Base-by-base conservation (phyloP, 192 early-diverging fungal genomes). In the Coemansia sp. region DNA sequence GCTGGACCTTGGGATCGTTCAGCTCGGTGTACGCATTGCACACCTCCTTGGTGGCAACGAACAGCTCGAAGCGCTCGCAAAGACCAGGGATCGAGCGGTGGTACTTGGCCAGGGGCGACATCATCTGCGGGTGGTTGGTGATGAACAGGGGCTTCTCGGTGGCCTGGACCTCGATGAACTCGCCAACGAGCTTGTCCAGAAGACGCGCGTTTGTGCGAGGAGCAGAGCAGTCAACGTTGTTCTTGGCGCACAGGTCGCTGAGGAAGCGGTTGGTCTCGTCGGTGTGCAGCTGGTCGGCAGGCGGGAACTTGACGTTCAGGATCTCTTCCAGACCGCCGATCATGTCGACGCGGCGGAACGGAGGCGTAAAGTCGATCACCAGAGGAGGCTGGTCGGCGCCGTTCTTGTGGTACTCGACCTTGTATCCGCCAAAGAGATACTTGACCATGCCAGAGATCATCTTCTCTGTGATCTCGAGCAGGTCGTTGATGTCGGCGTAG, bases 21-120 rank as follows among this genome's bases (percentile, higher is more conserved):
- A 99, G 86, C 87, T 99, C 97, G 7, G 97, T 99, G 89, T 98
- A 99, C 23, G 95, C 92, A 66, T 99, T 99, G 85, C 92, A 94
- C 54, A 99, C 86, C 74, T 99, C 97, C 89, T 98, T 99, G 79
- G 93, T 95, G 59, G 93, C 95, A 6, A 99, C 95, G 73, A 98
- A 98, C 69, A 93, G 88, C 84, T 98, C 96, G 69, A 98, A 98
- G 47, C 96, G 93, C 79, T 98, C 96, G 85, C 93, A 96, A 34
- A 98, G 83, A 36, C 97, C 97, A 39, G 89, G 82, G 52, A 83
- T 84, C 32, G 86, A 85, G 60, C 97, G 91, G 72, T 98, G 95
- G 58, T 88, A 88, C 89, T 99, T 99, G 78, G 97, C 95, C 35
- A 99, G 82, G 29, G 97, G 97, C 51, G 93, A 95, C 97, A 99